phyloP scores from a whole-genome alignment of 257 asterid genomes.

The Cruciata laevipes region DNA sequence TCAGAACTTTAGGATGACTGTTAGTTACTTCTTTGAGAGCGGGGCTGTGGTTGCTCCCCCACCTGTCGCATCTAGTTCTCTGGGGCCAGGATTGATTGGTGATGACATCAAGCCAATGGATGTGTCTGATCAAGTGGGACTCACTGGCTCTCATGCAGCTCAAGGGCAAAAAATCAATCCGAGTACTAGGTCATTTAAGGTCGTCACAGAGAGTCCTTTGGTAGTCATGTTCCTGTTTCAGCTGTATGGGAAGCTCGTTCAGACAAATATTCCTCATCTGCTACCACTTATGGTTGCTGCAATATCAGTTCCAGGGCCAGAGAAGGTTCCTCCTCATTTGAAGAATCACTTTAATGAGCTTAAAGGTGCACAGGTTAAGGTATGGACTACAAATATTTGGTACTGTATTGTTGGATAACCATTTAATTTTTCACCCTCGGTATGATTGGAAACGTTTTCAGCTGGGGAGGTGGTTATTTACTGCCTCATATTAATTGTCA shows the following conservation, averaged over 20 bases:
- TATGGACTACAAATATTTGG: constrained; percentile 17
- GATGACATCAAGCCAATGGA: constrained; percentile 85
- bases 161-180: constrained; percentile 81
- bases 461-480: neutral
- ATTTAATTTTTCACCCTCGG: neutral
- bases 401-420: neutral
- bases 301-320: constrained; percentile 96
- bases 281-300: constrained; percentile 95
- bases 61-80: constrained; percentile 51
- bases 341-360: constrained; percentile 89
- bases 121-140: constrained; percentile 65
- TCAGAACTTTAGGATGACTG: constrained; percentile 88
- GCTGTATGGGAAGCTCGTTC: constrained; percentile 89
- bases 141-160: constrained; percentile 48
- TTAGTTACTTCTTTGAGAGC: constrained; percentile 84
- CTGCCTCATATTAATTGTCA: neutral
- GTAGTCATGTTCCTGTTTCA: constrained; percentile 98
- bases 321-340: constrained; percentile 76
- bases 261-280: constrained; percentile 89
- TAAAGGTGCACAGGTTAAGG: constrained; percentile 98
- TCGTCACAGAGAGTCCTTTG: constrained; percentile 96
- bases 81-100: constrained; percentile 63
- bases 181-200: constrained; percentile 94
- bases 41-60: constrained; percentile 85
- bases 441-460: neutral